Percentiles rank a stretch among this genome's conserved stretches.
Evolutionary conservation across 495 filamentous ascomycete species (phyloP).

Genomic region (Parachaetomium inaequale): DNA sequence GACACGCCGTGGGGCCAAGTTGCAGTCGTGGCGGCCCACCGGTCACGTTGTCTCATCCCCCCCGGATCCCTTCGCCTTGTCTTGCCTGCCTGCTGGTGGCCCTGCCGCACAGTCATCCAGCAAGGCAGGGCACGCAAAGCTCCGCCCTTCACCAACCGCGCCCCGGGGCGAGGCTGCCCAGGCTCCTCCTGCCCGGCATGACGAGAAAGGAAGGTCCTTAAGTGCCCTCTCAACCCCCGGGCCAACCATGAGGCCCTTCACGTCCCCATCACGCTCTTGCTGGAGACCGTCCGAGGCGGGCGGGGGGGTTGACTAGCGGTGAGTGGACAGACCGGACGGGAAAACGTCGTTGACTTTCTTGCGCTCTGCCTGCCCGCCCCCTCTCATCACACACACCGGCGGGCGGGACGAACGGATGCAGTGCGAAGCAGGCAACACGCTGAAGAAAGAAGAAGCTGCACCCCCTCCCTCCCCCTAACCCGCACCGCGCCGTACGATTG

Average conservation of each 20-base stretch:
- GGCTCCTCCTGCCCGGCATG: constrained; percentile 19
- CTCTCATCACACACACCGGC: no score
- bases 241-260: constrained; percentile 9
- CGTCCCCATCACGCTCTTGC: constrained; percentile 4
- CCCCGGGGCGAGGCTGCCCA: constrained; percentile 6
- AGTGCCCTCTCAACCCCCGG: constrained; percentile 3
- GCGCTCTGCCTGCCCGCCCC: not conserved
- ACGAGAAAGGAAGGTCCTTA: constrained; percentile 32
- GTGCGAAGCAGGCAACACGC: not conserved
- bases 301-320: constrained; percentile 16
- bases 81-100: no score
- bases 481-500: constrained; percentile 13
- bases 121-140: not conserved
- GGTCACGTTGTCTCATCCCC: constrained; percentile 4
- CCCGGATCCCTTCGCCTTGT: not conserved
- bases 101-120: not conserved
- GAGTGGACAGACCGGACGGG: not conserved
- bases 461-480: not conserved
- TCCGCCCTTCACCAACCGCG: not conserved
- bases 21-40: not conserved
- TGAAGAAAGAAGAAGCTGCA: not conserved
- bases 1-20: not conserved
- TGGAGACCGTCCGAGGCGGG: not conserved
- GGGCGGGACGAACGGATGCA: not conserved
- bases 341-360: not conserved